Conservation (phyloP, 768 basidiomycete species). For the Hericium rajendrae region DNA sequence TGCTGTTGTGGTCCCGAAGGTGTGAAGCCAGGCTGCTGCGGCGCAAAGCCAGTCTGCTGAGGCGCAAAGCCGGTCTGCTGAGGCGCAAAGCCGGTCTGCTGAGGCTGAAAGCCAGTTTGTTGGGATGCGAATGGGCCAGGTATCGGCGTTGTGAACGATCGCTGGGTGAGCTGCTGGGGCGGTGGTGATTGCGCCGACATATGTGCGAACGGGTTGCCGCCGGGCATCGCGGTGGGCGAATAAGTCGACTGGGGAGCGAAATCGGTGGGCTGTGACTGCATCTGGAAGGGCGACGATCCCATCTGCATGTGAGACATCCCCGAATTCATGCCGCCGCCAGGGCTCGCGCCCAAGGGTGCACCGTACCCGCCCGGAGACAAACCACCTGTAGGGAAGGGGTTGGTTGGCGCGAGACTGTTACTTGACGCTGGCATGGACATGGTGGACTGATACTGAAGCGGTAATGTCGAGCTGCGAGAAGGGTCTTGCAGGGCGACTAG, state of each 20-base stretch:
- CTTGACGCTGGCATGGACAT: no score
- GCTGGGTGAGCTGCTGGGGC: slow-evolving; percentile 16
- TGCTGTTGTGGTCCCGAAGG: slow-evolving; percentile 7
- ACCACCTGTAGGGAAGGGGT: slow-evolving; percentile 2
- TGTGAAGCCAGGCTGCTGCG: slow-evolving; percentile 12
- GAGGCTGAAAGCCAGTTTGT: slow-evolving; percentile 16
- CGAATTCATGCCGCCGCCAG: slow-evolving; percentile 3
- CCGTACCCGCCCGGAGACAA: slow-evolving; percentile 15
- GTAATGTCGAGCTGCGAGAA: slow-evolving; percentile 15
- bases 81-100: slow-evolving; percentile 14
- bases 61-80: slow-evolving; percentile 18
- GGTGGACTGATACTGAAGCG: slow-evolving; percentile 16
- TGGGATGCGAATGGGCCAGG: slow-evolving; percentile 14
- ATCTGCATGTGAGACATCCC: slow-evolving; percentile 3
- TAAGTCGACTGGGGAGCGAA: not conserved
- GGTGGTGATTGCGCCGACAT: slow-evolving; percentile 12
- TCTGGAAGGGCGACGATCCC: slow-evolving; percentile 11
- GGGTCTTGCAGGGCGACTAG: slow-evolving; percentile 16
- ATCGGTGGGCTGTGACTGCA: slow-evolving; percentile 2
- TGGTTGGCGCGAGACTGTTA: slow-evolving; percentile 8
- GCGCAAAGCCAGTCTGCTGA: slow-evolving; percentile 18
- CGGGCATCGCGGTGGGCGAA: not conserved
- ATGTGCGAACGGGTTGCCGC: slow-evolving; percentile 9
- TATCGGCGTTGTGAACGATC: slow-evolving; percentile 4
- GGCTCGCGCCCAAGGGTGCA: slow-evolving; percentile 11